Percentiles rank a stretch among this genome's conserved stretches.
Evolutionary conservation across 148 eudicot genomes (phyloP).

Genomic region (Chenopodium album): DNA sequence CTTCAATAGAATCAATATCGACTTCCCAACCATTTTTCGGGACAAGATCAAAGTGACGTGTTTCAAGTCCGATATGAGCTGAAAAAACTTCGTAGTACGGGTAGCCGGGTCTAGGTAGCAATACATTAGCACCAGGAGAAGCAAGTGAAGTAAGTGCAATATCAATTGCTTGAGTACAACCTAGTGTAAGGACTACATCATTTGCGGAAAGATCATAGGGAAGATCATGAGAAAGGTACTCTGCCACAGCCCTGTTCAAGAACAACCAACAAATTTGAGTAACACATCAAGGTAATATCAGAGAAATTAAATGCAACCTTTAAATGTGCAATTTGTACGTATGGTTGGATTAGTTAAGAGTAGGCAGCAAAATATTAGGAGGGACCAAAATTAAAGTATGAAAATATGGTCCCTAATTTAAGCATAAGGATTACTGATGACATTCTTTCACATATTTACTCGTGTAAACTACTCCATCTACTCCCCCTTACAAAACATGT

Average conservation of each 20-base stretch:
- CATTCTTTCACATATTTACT: background rate
- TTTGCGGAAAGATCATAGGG: conserved; percentile 47
- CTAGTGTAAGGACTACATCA: conserved; percentile 55
- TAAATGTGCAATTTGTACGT: background rate
- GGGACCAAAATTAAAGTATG: background rate
- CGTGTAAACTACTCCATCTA: background rate
- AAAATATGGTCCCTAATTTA: background rate
- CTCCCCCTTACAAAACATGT: background rate
- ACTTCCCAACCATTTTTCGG: conserved; percentile 71
- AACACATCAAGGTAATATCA: background rate
- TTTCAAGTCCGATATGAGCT: conserved; percentile 46
- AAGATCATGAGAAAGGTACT: conserved; percentile 50
- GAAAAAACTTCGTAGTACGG: conserved; percentile 58
- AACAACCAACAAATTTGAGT: background rate
- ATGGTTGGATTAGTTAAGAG: background rate
- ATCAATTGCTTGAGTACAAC: conserved; percentile 65
- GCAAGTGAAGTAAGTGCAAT: conserved; percentile 42
- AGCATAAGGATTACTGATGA: background rate
- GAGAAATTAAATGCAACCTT: background rate
- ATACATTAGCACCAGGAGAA: conserved; percentile 59
- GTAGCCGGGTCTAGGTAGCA: conserved; percentile 65
- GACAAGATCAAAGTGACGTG: conserved; percentile 62
- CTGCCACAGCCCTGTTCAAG: conserved; percentile 62
- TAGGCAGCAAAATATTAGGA: background rate
- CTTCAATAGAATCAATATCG: conserved; percentile 53